phyloP scores from a whole-genome alignment of 495 filamentous ascomycete genomes.

The Penicillium coprophilum region DNA sequence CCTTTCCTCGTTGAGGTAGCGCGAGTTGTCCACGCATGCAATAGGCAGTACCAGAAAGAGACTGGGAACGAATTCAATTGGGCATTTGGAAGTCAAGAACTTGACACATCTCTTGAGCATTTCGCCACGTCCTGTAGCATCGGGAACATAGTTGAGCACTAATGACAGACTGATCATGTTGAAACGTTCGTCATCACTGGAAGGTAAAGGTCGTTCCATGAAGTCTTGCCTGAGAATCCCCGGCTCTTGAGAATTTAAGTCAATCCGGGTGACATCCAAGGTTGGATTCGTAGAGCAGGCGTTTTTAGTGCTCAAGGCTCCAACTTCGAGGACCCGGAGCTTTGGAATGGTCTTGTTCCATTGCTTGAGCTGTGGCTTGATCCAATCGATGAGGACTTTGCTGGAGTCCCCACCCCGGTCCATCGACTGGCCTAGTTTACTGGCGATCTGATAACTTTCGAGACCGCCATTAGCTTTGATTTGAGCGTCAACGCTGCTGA shows the following conservation, averaged over 20 bases:
- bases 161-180: conserved; percentile 91
- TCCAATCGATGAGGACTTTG: conserved; percentile 82
- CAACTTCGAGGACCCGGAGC: conserved; percentile 79
- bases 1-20: conserved; percentile 77
- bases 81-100: conserved; percentile 48
- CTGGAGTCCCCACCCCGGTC: conserved; percentile 91
- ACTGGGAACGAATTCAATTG: conserved; percentile 56
- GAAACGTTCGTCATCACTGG: conserved; percentile 61
- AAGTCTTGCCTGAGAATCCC: conserved; percentile 89
- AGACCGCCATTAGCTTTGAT: conserved; percentile 75
- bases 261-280: conserved; percentile 81
- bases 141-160: conserved; percentile 91
- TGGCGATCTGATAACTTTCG: conserved; percentile 82
- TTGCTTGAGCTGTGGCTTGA: conserved; percentile 48
- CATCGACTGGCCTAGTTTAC: conserved; percentile 78
- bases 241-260: conserved; percentile 80
- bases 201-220: conserved; percentile 80
- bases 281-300: conserved; percentile 68
- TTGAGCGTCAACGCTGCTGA: conserved; percentile 54
- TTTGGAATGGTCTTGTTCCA: conserved; percentile 29
- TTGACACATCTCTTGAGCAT: conserved; percentile 72
- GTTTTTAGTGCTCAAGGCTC: conserved; percentile 82
- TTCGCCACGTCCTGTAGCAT: conserved; percentile 69
- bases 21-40: conserved; percentile 86
- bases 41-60: conserved; percentile 90